A percentile compares a stretch with the other conserved stretches of the same genome.
Evolutionary conservation across 208 protist species (phyloP).

Genomic region (Novymonas esmeraldas): DNA sequence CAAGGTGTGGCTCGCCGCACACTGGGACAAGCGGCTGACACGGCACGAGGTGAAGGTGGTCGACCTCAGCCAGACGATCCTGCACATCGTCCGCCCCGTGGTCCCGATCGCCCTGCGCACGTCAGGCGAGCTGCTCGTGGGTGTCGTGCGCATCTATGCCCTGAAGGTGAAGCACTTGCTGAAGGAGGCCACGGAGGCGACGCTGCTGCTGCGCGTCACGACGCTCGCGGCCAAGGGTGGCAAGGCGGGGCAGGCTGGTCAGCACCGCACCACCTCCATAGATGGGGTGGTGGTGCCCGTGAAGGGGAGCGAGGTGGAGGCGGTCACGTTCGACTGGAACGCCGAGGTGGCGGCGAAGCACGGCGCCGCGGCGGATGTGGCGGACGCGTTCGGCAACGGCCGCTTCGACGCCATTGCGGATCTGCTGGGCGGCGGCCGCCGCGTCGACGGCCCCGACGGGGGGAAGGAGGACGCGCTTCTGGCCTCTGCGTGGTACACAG

Average conservation of each 20-base stretch:
- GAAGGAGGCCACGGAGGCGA: constrained; percentile 88
- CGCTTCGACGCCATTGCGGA: constrained; percentile 86
- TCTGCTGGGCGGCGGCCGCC: constrained; percentile 41
- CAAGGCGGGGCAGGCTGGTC: constrained; percentile 8
- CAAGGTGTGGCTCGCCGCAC: constrained; percentile 97
- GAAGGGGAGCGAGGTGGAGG: constrained; percentile 68
- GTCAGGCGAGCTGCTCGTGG: constrained; percentile 96
- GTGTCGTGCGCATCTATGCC: constrained; percentile 97
- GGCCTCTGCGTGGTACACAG: constrained; percentile 75
- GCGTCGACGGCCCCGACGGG: constrained; percentile 19
- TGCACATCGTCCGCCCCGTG: constrained; percentile 93
- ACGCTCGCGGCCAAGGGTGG: constrained; percentile 40
- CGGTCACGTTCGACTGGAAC: constrained; percentile 77
- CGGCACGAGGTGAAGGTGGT: constrained; percentile 92
- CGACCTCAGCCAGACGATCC: constrained; percentile 90
- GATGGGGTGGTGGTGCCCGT: constrained; percentile 61
- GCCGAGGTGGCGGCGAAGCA: constrained; percentile 26
- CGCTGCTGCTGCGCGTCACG: constrained; percentile 67
- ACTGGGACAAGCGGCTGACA: constrained; percentile 96
- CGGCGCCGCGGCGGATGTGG: constrained; percentile 34
- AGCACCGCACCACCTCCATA: constrained; percentile 39
- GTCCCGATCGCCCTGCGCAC: constrained; percentile 97
- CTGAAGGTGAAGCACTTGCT: constrained; percentile 92
- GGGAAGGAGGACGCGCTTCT: constrained; percentile 39
- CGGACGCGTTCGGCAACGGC: constrained; percentile 57